Conservation (phyloP, 129 eudicot species). For the Escallonia herrerae region DNA sequence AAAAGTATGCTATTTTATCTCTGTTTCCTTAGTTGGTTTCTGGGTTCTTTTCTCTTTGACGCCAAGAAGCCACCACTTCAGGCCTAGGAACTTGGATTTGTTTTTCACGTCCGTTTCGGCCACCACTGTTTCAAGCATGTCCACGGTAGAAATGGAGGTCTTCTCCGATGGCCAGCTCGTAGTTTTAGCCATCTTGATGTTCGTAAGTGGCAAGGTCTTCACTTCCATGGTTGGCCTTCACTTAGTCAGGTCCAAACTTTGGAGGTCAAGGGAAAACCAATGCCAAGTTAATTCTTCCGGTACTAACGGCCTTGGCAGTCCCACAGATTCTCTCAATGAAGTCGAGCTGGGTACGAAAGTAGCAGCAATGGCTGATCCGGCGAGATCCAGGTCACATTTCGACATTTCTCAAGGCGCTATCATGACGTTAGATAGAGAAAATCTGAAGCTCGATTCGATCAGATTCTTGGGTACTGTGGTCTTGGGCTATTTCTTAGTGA, state of each 20-base stretch:
- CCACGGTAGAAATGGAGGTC: constrained; percentile 51
- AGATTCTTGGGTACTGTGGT: constrained; percentile 45
- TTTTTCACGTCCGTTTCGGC: constrained; percentile 57
- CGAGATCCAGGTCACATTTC: constrained; percentile 22
- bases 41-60: constrained; percentile 27
- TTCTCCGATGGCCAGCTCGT: constrained; percentile 44
- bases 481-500: constrained; percentile 38
- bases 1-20: background rate
- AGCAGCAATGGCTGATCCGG: constrained; percentile 13
- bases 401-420: background rate
- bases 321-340: background rate
- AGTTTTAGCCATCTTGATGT: constrained; percentile 36
- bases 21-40: constrained; percentile 46
- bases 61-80: constrained; percentile 28
- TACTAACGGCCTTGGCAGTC: too few species aligned
- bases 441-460: constrained; percentile 36
- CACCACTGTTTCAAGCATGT: constrained; percentile 53
- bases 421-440: background rate
- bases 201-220: constrained; percentile 41
- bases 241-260: constrained; percentile 6
- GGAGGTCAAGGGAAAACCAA: background rate
- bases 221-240: constrained; percentile 40
- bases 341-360: constrained; percentile 1
- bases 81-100: constrained; percentile 32
- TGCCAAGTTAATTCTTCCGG: too few species aligned